Conservation (phyloP, 2,329 filamentous ascomycete genomes). For the Sporothrix brunneoviolacea region DNA sequence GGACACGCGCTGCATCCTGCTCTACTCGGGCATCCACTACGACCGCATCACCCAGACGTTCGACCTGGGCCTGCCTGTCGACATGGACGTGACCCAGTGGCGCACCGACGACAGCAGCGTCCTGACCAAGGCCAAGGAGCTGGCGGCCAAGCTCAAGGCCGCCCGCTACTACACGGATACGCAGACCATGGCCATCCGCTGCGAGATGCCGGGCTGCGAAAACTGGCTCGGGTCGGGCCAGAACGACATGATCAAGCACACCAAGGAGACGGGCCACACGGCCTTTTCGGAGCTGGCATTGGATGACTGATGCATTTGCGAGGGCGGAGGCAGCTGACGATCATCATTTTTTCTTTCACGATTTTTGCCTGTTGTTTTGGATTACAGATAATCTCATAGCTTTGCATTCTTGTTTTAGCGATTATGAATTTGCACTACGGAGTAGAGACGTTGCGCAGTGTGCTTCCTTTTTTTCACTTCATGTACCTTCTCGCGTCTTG, state of each 20-base stretch:
- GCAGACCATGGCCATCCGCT: conserved; percentile 68
- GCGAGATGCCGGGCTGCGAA: conserved; percentile 56
- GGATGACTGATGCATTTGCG: too few relatives aligned
- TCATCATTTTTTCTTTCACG: too few relatives aligned
- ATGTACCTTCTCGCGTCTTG: too few relatives aligned
- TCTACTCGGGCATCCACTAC: conserved; percentile 92
- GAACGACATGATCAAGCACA: conserved; percentile 55
- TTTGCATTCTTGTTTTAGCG: too few relatives aligned
- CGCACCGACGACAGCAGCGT: conserved; percentile 54
- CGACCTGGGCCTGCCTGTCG: conserved; percentile 54
- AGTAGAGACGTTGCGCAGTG: too few relatives aligned
- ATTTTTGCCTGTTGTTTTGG: too few relatives aligned
- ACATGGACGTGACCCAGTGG: conserved; percentile 64
- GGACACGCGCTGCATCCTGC: conserved; percentile 64
- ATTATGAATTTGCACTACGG: too few relatives aligned
- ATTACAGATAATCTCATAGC: too few relatives aligned
- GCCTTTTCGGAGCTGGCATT: conserved; percentile 30
- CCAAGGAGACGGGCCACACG: conserved; percentile 54
- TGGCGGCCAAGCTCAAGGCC: conserved; percentile 59
- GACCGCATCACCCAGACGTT: conserved; percentile 75
- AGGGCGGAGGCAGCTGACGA: too few relatives aligned
- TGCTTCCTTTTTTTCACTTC: too few relatives aligned
- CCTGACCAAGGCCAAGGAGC: conserved; percentile 58
- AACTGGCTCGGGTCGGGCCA: conserved; percentile 63
- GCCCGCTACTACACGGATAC: conserved; percentile 87